Evolutionary conservation across 73 alveolate species (phyloP).

Genomic region (Effrenium voratum): DNA sequence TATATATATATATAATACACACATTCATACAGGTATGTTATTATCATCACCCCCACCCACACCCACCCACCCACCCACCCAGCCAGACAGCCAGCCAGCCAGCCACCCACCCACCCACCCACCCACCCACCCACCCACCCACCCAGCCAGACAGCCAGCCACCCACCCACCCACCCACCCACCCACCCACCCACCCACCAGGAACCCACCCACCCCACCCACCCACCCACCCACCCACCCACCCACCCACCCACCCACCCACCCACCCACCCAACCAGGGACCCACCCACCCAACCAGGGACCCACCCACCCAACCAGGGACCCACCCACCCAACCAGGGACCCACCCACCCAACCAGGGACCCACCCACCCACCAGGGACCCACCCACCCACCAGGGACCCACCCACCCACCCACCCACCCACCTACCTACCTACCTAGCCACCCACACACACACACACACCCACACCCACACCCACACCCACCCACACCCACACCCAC

Average conservation of each 20-base stretch:
- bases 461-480: not conserved
- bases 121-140: not conserved
- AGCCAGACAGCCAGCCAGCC: not conserved
- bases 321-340: not conserved
- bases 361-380: not conserved
- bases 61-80: not conserved
- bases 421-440: not conserved
- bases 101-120: not conserved
- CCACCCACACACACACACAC: not conserved
- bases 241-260: not conserved
- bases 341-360: not conserved
- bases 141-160: not conserved
- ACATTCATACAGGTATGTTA: too few relatives aligned
- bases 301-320: not conserved
- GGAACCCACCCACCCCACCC: not conserved
- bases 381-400: constrained; percentile 5
- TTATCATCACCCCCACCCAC: not conserved
- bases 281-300: not conserved
- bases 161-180: not conserved
- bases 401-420: not conserved
- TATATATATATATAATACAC: too few relatives aligned
- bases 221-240: not conserved
- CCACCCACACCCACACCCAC: too few relatives aligned
- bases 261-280: not conserved
- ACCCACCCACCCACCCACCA: not conserved